phyloP scores from a whole-genome alignment of 2,329 filamentous ascomycete genomes.

The Paecilomyces sp. region DNA sequence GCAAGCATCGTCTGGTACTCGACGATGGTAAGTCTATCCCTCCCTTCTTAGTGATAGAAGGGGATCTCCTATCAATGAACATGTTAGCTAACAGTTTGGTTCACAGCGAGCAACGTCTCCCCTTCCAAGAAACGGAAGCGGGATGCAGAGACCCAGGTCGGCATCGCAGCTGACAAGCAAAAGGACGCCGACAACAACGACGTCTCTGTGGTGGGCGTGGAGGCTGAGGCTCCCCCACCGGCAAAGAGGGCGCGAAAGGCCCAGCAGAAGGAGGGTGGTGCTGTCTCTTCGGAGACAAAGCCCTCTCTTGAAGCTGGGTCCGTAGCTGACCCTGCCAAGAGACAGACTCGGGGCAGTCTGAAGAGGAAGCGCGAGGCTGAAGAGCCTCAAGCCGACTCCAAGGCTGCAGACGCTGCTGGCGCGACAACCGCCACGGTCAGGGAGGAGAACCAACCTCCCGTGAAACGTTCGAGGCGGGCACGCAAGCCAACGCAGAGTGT shows the following conservation, averaged over 20 bases:
- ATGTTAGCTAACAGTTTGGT: not conserved
- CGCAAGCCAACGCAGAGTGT: constrained; percentile 4
- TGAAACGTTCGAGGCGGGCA: constrained; percentile 4
- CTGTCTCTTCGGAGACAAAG: not conserved
- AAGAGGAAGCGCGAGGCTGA: constrained; percentile 4
- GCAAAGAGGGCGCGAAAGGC: constrained; percentile 10
- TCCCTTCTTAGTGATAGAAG: not conserved
- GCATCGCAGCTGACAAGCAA: not conserved
- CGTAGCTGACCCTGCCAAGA: not conserved
- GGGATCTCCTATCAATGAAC: not conserved
- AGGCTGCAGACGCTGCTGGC: not conserved
- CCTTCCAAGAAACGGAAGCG: constrained; percentile 3
- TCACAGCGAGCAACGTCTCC: not conserved
- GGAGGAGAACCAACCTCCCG: constrained; percentile 1
- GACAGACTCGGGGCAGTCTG: constrained; percentile 5
- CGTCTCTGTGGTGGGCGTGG: constrained; percentile 9
- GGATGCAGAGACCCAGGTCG: constrained; percentile 1
- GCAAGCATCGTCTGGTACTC: constrained; percentile 12
- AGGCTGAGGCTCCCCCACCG: constrained; percentile 12
- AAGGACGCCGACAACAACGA: constrained; percentile 1
- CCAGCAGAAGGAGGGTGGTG: constrained; percentile 1
- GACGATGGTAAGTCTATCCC: not conserved
- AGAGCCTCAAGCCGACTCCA: not conserved
- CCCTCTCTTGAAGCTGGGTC: not conserved
- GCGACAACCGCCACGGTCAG: not conserved